These are phyloP conservation scores for Arthroderma uncinatum DNA, from an alignment of 2,329 filamentous ascomycete genomes.

Conservation along the genomic window DNA sequence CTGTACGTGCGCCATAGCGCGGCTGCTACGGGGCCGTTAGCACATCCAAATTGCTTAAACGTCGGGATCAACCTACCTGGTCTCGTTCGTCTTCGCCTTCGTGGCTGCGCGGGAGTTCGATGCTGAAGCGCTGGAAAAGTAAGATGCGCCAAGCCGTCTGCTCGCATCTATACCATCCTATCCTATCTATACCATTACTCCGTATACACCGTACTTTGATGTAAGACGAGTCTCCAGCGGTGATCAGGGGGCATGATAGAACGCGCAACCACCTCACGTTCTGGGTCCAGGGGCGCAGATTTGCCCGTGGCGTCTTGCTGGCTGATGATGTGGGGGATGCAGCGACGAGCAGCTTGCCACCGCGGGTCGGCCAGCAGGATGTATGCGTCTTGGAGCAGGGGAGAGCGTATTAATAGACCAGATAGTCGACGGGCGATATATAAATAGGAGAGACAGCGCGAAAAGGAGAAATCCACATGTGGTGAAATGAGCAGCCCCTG, in stretches of 20 bases:
- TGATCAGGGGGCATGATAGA: neutral
- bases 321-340: neutral
- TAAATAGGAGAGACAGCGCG: neutral
- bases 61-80: too few relatives aligned
- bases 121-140: too few relatives aligned
- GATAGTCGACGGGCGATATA: neutral
- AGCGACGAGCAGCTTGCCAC: neutral
- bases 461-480: neutral
- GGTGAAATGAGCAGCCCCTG: neutral
- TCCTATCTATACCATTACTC: too few relatives aligned
- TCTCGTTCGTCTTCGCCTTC: too few relatives aligned
- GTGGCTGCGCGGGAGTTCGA: too few relatives aligned
- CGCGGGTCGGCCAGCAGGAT: neutral
- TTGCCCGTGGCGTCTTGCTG: neutral
- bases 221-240: neutral
- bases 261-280: neutral
- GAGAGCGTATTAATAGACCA: neutral
- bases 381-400: neutral
- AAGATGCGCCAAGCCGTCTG: too few relatives aligned
- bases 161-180: too few relatives aligned
- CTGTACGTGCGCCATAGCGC: neutral
- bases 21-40: too few relatives aligned
- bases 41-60: too few relatives aligned
- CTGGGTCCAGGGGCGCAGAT: constrained; percentile 1
- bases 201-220: too few relatives aligned